These are phyloP conservation scores for Cyclotella choctawhatcheeana DNA, from an alignment of 108 stramenopile genomes.

Conservation along the genomic window DNA sequence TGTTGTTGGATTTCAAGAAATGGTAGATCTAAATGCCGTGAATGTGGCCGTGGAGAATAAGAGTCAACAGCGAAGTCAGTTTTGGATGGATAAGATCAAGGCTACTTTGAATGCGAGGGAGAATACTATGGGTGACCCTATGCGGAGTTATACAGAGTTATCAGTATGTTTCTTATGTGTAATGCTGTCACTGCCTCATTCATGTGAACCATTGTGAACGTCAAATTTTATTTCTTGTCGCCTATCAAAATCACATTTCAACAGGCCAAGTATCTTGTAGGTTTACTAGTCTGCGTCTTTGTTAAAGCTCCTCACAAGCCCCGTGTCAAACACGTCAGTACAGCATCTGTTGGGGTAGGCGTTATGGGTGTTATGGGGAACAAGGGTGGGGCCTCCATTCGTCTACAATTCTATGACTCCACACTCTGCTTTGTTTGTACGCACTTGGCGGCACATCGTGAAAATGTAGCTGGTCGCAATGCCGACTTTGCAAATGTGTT, in stretches of 20 bases:
- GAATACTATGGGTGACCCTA: constrained; percentile 62
- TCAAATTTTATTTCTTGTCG: too few relatives aligned
- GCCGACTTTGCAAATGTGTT: constrained; percentile 92
- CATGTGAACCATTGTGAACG: too few relatives aligned
- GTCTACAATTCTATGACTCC: constrained; percentile 91
- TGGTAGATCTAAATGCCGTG: constrained; percentile 99
- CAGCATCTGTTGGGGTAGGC: constrained; percentile 91
- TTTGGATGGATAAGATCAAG: constrained; percentile 88
- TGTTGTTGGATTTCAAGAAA: constrained; percentile 98
- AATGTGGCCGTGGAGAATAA: constrained; percentile 98
- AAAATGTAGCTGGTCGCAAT: constrained; percentile 95
- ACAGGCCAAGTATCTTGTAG: constrained; percentile 88
- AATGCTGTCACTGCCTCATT: too few relatives aligned
- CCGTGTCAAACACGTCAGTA: constrained; percentile 69
- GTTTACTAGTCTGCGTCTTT: constrained; percentile 93
- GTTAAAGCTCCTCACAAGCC: constrained; percentile 76
- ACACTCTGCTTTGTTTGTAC: constrained; percentile 94
- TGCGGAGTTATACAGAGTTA: constrained; percentile 65
- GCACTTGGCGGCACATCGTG: constrained; percentile 98
- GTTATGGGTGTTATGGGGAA: constrained; percentile 99
- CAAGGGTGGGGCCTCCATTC: constrained; percentile 95
- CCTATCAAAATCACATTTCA: too few relatives aligned
- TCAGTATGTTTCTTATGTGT: constrained; percentile 16
- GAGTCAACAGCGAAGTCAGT: constrained; percentile 81
- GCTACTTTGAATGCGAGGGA: constrained; percentile 73